Percentiles rank a stretch among this genome's conserved stretches.
Conservation (phyloP, 352 stramenopile species). For the Phytophthora citrophthora region DNA sequence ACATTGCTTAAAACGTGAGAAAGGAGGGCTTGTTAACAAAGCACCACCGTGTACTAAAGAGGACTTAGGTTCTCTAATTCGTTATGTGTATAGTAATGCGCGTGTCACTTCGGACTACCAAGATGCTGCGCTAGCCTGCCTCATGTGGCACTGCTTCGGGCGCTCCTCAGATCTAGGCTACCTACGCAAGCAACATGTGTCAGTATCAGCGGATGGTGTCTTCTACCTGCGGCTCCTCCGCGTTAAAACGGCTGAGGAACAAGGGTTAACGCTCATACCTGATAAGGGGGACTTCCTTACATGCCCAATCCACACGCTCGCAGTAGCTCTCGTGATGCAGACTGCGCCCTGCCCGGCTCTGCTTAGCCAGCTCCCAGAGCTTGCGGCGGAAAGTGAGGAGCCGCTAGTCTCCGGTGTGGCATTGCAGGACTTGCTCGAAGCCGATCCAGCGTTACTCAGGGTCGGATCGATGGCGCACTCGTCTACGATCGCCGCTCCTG, state of each 20-base stretch:
- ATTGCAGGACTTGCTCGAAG: too few species aligned
- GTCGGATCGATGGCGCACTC: too few species aligned
- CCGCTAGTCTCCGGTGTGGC: too few species aligned
- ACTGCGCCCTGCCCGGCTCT: constrained; percentile 1
- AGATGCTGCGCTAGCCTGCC: constrained; percentile 27
- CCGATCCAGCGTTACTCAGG: too few species aligned
- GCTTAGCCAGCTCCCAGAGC: constrained; percentile 12
- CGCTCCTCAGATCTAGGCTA: constrained; percentile 30
- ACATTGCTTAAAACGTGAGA: too few species aligned
- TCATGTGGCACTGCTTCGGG: constrained; percentile 43
- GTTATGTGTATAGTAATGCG: too few species aligned
- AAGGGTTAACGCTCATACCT: constrained; percentile 2
- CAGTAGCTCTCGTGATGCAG: constrained; percentile 22
- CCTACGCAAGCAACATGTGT: constrained; percentile 28
- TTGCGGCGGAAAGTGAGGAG: too few species aligned
- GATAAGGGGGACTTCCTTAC: constrained; percentile 20
- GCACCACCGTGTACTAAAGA: too few species aligned
- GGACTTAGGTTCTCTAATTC: too few species aligned
- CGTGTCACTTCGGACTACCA: constrained; percentile 28
- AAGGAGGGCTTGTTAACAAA: too few species aligned
- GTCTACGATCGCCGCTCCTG: too few species aligned
- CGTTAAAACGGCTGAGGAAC: constrained; percentile 36
- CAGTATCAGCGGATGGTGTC: constrained; percentile 15
- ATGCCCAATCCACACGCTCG: constrained; percentile 25
- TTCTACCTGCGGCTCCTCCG: constrained; percentile 38